Evolutionary conservation across 768 basidiomycete species (phyloP).

Genomic region (Russula lepida): DNA sequence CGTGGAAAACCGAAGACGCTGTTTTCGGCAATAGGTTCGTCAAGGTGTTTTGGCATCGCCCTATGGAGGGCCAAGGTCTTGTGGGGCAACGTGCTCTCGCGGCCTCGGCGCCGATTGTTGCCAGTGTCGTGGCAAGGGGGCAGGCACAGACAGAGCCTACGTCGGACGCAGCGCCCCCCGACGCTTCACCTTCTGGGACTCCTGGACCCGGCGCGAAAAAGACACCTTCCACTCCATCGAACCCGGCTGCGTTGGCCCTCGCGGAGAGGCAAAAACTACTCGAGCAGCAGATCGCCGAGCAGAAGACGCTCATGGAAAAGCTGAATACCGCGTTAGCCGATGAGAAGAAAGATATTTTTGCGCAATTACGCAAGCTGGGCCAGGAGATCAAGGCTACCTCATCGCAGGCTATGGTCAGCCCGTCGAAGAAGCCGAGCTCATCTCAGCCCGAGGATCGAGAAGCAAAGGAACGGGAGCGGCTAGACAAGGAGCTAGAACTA

Average conservation of each 20-base stretch:
- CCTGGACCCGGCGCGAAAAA: conserved; percentile 32
- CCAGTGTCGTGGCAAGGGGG: conserved; percentile 45
- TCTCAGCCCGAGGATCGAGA: conserved; percentile 39
- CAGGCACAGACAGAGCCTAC: conserved; percentile 15
- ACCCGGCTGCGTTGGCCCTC: conserved; percentile 38
- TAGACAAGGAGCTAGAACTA: conserved; percentile 82
- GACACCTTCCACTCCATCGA: conserved; percentile 24
- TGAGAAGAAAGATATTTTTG: conserved; percentile 77
- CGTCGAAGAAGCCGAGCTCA: conserved; percentile 23
- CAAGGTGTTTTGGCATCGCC: conserved; percentile 92
- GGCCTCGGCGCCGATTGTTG: conserved; percentile 69
- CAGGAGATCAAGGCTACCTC: conserved; percentile 62
- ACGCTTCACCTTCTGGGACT: conserved; percentile 25
- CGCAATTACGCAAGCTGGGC: conserved; percentile 61
- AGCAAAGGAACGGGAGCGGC: conserved; percentile 49
- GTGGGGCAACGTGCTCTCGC: conserved; percentile 70
- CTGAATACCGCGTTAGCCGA: conserved; percentile 53
- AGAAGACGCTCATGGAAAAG: conserved; percentile 74
- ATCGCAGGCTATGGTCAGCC: conserved; percentile 25
- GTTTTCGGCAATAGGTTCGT: conserved; percentile 92
- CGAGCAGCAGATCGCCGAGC: conserved; percentile 80
- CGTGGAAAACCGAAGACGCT: conserved; percentile 92
- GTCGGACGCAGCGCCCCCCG: conserved; percentile 21
- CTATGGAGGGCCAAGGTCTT: conserved; percentile 85
- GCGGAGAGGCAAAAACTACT: conserved; percentile 69